Evolutionary conservation across 345 rosid species (phyloP), one percentile per base, ranked within the genome.

Genomic region (Euphorbia peplus): DNA sequence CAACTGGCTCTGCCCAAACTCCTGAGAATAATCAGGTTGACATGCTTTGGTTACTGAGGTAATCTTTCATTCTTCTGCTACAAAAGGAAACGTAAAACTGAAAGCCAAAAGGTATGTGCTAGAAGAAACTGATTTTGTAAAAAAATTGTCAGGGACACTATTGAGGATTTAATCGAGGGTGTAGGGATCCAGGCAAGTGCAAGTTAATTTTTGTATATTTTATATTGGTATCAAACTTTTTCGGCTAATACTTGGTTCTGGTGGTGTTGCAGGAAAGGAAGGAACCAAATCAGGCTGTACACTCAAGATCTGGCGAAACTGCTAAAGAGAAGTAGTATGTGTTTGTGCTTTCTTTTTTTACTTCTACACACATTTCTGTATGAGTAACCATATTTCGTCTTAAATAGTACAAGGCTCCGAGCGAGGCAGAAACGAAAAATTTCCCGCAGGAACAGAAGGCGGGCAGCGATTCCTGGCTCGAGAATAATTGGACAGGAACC

Each of bases 31-130:
- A 63, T 19, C 52, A n/a, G n/a, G 10, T 8, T 2, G 61, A 70
- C 63, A 63, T n/a, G 50, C 68, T 70, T 7, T 63, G 48, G 74
- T 8, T 70, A 53, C 37, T 41, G 32, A 54, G 74, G 68, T 70
- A 61, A 54, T 28, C 1, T 39, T 11, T 54, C 19, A 37, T 54
- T 53, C 52, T 51, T 3, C 39, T 25, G 5, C 48, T 41, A 22
- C 51, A 12, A 9, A 8, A 18, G 28, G 26, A 19, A 39, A 24
- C 18, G 5, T 24, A 58, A 26, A 21, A 25, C 16, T 3, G 19
- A 46, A 15, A 26, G 21, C 4, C 14, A 11, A 1, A 3, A 15
- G 10, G 32, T 63, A 26, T 25, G 28, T 42, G 18, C 19, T 29
- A 39, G 4, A 30, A 55, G 48, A 26, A 15, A 15, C 60, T 52